These are phyloP conservation scores for Chrysochromulina tobinii DNA, from an alignment of 78 protist genomes.

Conservation along the genomic window DNA sequence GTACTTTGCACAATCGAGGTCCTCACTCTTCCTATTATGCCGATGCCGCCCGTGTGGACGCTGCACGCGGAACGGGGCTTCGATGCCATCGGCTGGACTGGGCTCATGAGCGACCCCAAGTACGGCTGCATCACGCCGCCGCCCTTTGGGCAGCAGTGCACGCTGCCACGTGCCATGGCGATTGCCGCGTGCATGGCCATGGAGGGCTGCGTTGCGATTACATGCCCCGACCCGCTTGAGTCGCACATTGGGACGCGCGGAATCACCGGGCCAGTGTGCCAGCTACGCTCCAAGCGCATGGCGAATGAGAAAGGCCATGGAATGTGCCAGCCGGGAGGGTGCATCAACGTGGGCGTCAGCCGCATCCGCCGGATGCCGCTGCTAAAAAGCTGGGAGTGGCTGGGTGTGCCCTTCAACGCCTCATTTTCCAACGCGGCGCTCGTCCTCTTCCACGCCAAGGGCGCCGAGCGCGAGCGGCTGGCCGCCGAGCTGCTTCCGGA, in stretches of 20 bases:
- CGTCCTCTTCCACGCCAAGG: too few species aligned
- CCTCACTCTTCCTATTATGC: too few species aligned
- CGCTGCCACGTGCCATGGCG: neutral
- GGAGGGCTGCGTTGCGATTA: neutral
- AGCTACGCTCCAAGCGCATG: neutral
- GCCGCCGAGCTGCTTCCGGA: too few species aligned
- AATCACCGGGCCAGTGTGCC: neutral
- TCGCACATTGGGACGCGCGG: neutral
- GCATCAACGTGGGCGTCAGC: neutral
- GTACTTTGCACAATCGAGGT: too few species aligned
- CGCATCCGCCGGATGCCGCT: too few species aligned
- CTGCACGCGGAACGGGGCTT: too few species aligned
- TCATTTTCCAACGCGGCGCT: too few species aligned
- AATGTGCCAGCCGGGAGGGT: neutral
- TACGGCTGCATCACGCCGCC: neutral
- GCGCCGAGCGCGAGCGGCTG: too few species aligned
- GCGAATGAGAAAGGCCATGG: neutral
- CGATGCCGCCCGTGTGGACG: too few species aligned
- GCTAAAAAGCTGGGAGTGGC: too few species aligned
- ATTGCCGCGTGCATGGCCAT: neutral
- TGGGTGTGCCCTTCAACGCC: too few species aligned
- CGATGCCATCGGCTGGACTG: neutral
- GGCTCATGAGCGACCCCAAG: neutral
- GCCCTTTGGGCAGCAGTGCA: constrained; percentile 16
- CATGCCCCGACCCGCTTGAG: neutral